Conservation (phyloP, 169 alveolate species). For the Plasmodium malariae region DNA sequence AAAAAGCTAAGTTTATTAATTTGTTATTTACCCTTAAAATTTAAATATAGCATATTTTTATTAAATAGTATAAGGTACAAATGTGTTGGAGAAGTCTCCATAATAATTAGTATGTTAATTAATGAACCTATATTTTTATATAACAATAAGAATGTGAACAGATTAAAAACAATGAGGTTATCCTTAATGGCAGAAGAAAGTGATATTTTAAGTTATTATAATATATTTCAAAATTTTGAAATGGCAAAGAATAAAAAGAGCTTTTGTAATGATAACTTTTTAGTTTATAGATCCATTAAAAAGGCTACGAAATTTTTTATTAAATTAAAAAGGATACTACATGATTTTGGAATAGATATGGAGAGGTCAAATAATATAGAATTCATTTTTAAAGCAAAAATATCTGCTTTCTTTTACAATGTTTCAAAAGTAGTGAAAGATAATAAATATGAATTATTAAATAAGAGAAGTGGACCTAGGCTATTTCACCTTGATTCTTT, state of each 20-base stretch:
- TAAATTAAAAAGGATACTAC: slow-evolving; percentile 37
- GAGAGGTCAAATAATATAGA: slow-evolving; percentile 45
- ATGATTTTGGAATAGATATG: slow-evolving; percentile 58
- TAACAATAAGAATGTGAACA: slow-evolving; percentile 16
- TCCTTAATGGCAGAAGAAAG: slow-evolving; percentile 76
- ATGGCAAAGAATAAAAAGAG: slow-evolving; percentile 62
- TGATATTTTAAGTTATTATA: slow-evolving; percentile 70
- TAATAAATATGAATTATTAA: slow-evolving; percentile 43
- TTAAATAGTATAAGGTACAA: slow-evolving; percentile 69
- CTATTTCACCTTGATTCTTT: slow-evolving; percentile 44
- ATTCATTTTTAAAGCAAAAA: slow-evolving; percentile 43
- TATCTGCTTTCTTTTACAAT: slow-evolving; percentile 65
- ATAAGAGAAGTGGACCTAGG: slow-evolving; percentile 3
- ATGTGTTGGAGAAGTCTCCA: slow-evolving; percentile 55
- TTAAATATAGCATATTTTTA: slow-evolving; percentile 64
- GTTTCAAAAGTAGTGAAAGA: slow-evolving; percentile 60
- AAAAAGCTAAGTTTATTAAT: slow-evolving; percentile 65
- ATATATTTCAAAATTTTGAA: slow-evolving; percentile 60
- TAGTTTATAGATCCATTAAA: slow-evolving; percentile 56
- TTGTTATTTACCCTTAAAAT: slow-evolving; percentile 73
- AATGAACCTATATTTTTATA: slow-evolving; percentile 61
- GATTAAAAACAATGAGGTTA: slow-evolving; percentile 38
- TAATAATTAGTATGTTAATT: slow-evolving; percentile 68
- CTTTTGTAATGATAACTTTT: slow-evolving; percentile 57
- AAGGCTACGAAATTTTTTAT: slow-evolving; percentile 45